Conservation (phyloP, 2,329 filamentous ascomycete genomes). For the Alternaria sp. region DNA sequence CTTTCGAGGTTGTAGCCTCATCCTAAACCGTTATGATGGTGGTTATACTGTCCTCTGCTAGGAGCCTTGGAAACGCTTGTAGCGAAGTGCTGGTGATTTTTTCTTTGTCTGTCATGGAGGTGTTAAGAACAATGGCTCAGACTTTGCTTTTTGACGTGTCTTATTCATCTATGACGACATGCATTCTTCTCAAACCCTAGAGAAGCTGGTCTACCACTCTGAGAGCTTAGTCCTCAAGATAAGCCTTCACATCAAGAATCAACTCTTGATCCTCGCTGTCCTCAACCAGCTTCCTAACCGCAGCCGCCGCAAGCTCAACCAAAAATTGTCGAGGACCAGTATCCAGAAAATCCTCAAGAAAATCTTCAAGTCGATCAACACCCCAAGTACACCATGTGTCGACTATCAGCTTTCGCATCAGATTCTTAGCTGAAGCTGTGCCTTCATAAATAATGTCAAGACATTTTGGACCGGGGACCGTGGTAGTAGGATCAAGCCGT, state of each 20-base stretch:
- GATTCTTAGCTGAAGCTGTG: not conserved
- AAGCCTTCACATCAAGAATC: not conserved
- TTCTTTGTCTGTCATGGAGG: not conserved
- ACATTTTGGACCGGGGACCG: not conserved
- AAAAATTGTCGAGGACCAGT: not conserved
- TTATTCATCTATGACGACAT: constrained; percentile 3
- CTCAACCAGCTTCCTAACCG: not conserved
- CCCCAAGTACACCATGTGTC: not conserved
- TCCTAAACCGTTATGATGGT: not conserved
- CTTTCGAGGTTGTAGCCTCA: not conserved
- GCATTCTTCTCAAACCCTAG: not conserved
- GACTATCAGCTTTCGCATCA: not conserved
- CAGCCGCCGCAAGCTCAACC: not conserved
- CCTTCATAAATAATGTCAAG: not conserved
- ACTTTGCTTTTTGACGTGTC: not conserved
- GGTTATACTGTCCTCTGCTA: not conserved
- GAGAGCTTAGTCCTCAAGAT: not conserved
- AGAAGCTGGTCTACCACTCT: not conserved
- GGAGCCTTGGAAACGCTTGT: not conserved
- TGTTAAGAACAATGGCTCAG: not conserved
- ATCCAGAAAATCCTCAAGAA: not conserved
- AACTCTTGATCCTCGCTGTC: not conserved
- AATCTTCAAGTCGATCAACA: not conserved
- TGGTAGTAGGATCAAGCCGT: no score
- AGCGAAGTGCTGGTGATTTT: not conserved